phyloP scores from a whole-genome alignment of 257 asterid genomes.

The Penstemon newberryi region DNA sequence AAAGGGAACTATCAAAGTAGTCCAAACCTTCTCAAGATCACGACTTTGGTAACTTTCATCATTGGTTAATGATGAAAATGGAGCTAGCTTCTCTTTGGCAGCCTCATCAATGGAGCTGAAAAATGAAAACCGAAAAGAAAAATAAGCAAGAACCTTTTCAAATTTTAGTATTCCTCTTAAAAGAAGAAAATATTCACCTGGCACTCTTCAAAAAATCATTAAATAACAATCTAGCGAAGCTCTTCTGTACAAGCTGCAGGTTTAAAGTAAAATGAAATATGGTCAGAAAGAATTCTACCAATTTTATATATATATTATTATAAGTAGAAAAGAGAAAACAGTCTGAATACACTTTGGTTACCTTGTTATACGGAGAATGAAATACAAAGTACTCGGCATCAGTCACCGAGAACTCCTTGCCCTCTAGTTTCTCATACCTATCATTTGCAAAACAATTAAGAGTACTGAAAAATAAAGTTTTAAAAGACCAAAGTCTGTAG shows the following conservation, averaged over 20 bases:
- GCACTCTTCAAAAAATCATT: slow-evolving; percentile 71
- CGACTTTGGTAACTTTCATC: slow-evolving; percentile 95
- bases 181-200: slow-evolving; percentile 51
- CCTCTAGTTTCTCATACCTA: slow-evolving; percentile 82
- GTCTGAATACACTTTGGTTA: slow-evolving; percentile 29
- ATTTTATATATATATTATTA: background rate
- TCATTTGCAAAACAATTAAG: slow-evolving; percentile 25
- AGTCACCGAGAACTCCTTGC: slow-evolving; percentile 72
- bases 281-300: slow-evolving; percentile 10
- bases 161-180: slow-evolving; percentile 2
- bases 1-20: background rate
- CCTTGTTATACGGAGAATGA: slow-evolving; percentile 99
- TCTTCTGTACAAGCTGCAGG: slow-evolving; percentile 97
- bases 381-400: slow-evolving; percentile 86
- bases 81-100: slow-evolving; percentile 68
- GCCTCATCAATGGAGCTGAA: slow-evolving; percentile 81
- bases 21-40: slow-evolving; percentile 90
- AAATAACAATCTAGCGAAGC: slow-evolving; percentile 82
- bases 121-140: slow-evolving; percentile 24
- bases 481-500: slow-evolving; percentile 8
- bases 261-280: slow-evolving; percentile 16
- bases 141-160: slow-evolving; percentile 13
- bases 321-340: background rate
- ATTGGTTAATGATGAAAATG: slow-evolving; percentile 62
- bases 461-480: slow-evolving; percentile 16